phyloP scores from a whole-genome alignment of 345 rosid genomes.

The Populus alba region DNA sequence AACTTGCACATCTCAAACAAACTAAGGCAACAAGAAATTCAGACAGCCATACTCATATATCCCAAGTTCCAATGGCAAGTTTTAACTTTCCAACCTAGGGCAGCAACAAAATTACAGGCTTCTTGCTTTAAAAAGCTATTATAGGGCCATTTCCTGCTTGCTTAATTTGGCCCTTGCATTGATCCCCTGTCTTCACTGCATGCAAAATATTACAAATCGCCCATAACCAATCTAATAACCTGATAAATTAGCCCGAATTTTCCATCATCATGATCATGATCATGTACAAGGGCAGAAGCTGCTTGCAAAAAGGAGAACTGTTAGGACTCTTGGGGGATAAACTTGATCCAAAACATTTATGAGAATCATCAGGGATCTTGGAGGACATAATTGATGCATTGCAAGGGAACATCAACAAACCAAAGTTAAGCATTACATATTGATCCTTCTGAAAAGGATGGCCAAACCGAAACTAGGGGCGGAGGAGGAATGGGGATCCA shows the following conservation, averaged over 20 bases:
- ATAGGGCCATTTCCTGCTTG: neutral
- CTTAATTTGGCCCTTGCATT: neutral
- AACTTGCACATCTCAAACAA: neutral
- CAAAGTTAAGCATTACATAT: no score
- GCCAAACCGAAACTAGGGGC: no score
- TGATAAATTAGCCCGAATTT: neutral
- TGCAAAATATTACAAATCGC: neutral
- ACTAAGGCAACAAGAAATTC: neutral
- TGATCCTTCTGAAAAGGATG: no score
- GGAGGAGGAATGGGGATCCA: no score
- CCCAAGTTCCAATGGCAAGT: neutral
- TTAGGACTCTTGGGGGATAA: neutral
- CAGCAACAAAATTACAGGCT: neutral
- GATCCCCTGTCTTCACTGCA: neutral
- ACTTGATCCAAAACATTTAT: neutral
- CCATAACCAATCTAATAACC: no score
- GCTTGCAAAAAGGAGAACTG: neutral
- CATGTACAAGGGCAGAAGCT: neutral
- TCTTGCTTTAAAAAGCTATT: neutral
- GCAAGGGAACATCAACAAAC: neutral
- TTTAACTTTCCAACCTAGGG: neutral
- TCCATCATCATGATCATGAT: neutral
- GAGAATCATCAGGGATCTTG: neutral
- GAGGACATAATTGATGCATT: neutral
- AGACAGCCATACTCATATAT: neutral